These are phyloP conservation scores for Sequoia sempervirens DNA, from an alignment of 75 land plant genomes.

Conservation along the genomic window DNA sequence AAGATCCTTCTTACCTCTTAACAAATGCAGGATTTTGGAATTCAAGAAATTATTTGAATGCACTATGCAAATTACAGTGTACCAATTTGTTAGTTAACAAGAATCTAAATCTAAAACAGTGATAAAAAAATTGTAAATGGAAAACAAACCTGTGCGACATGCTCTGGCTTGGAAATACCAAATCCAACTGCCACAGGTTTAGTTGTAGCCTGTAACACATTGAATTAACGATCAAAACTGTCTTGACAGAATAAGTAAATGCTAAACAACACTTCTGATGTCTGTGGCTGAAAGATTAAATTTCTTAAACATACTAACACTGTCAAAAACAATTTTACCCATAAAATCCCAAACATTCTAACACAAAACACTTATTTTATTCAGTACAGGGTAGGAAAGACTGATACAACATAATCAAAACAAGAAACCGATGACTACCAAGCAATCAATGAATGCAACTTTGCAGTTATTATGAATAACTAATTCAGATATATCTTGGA, in stretches of 20 bases:
- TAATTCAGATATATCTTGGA: background rate
- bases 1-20: background rate
- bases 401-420: background rate
- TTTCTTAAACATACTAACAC: background rate
- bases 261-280: background rate
- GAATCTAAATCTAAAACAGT: background rate
- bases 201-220: conserved; percentile 43
- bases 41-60: background rate
- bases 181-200: conserved; percentile 87
- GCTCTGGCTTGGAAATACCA: conserved; percentile 82
- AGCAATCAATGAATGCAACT: background rate
- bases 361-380: too few relatives aligned
- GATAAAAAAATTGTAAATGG: background rate
- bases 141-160: conserved; percentile 56
- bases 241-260: background rate
- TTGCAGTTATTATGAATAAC: background rate
- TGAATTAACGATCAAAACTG: background rate
- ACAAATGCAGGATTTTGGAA: background rate
- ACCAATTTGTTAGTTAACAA: background rate
- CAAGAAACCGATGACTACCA: background rate
- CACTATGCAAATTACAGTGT: background rate
- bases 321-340: background rate
- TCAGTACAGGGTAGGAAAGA: background rate
- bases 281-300: background rate
- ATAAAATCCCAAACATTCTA: background rate